phyloP scores from a whole-genome alignment of 164 flowering plant species.

The Nymphaea colorata region DNA sequence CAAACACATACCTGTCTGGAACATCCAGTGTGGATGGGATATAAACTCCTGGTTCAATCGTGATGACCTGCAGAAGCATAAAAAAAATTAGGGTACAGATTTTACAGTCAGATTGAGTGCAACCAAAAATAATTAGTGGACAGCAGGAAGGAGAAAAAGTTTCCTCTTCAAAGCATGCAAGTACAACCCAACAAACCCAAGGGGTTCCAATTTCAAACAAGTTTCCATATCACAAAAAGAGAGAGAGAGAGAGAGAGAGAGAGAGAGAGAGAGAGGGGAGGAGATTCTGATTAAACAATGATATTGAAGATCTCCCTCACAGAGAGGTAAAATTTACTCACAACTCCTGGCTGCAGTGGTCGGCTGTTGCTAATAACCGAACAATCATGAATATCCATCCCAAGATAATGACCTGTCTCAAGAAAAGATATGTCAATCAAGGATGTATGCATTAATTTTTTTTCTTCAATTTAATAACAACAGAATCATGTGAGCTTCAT shows the following conservation, averaged over 20 bases:
- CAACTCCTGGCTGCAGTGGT: slow-evolving; percentile 86
- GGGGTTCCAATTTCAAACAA: no score
- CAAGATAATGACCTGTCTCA: slow-evolving; percentile 82
- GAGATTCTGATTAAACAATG: background rate
- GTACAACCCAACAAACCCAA: no score
- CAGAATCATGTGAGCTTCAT: no score
- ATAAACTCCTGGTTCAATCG: slow-evolving; percentile 95
- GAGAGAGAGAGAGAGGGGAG: no score
- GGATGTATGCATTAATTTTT: no score
- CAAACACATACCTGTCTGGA: slow-evolving; percentile 52
- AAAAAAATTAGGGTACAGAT: background rate
- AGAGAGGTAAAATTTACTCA: slow-evolving; percentile 24
- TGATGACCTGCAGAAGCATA: slow-evolving; percentile 49
- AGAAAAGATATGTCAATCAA: background rate
- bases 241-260: no score
- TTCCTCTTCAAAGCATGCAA: no score
- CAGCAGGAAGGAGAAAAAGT: no score
- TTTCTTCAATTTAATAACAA: no score
- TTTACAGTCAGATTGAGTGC: background rate
- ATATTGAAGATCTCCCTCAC: background rate
- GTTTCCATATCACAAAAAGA: no score
- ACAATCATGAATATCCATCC: slow-evolving; percentile 97
- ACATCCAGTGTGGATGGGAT: slow-evolving; percentile 47
- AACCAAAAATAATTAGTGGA: background rate
- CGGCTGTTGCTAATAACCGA: slow-evolving; percentile 44